Base-by-base conservation (phyloP, 371 early-diverging fungal genomes). In the Saksenaea oblongispora region DNA sequence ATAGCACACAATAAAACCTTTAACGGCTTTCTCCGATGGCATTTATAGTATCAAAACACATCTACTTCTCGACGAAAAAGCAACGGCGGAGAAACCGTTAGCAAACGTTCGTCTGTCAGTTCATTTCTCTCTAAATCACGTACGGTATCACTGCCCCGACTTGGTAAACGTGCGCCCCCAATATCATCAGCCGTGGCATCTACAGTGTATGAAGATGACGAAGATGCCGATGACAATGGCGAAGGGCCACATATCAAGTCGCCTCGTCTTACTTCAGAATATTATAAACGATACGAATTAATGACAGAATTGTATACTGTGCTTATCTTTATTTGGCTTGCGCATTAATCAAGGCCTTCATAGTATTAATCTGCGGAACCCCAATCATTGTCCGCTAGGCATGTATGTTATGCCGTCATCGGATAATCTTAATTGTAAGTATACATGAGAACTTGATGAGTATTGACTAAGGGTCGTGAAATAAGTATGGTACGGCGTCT, bases 371-470 rank as follows among this genome's bases (percentile, higher is more conserved):
- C 74, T 94, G 36, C 78, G 84, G 60, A 90, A 89, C 64, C 87
- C 89, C 24, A 84, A 83, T 17, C 93, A 92, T 69, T 93, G 90
- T 65, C 95, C 95, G 18, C 79, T 89, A 17, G 95, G 95, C 31
- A 81, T 95, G 10, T 95, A 95, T 71, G 82, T 95, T 11, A 91
- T 91, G 87, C 95, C 96, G n/a, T 84, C 87, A 27, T 76, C 85
- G 11, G 87, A 87, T 54, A 88, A 92, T 59, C 79, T 93, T 18
- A 82, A 91, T 64, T 84, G 91, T 89, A 84, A 71, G 71, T 63
- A 8, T 41, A 5, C 18, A 9, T 8, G 51, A 51, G 31, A 15
- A 51, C 18, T 15, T 13, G 34, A 53, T 31, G 34, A n/a, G 27
- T 24, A 0, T 42, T 56, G 56, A 39, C 53, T 13, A 36, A 47